A percentile compares a stretch with the other conserved stretches of the same genome.
phyloP scores from a whole-genome alignment of 2,329 filamentous ascomycete genomes.

The Arthrobotrys conoides region DNA sequence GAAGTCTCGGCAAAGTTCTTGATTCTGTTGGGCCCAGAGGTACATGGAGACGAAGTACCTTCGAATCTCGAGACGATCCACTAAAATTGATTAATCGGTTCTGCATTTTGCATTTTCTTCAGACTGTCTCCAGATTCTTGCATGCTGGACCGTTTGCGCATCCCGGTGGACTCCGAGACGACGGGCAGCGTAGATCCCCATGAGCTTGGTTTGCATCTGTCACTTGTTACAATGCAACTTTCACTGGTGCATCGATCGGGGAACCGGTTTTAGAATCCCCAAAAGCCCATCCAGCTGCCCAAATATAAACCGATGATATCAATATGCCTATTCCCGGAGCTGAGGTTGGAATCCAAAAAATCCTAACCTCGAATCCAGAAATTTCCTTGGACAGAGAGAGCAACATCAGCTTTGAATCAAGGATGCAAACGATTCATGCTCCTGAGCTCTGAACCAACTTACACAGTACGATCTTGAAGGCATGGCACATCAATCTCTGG shows the following conservation, averaged over 20 bases:
- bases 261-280: conserved; percentile 43
- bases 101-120: conserved; percentile 15
- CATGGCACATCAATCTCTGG: conserved; percentile 21
- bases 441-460: neutral
- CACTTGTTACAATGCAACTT: conserved; percentile 37
- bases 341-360: conserved; percentile 4
- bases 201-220: conserved; percentile 45
- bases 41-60: conserved; percentile 10
- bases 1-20: conserved; percentile 12
- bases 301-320: conserved; percentile 50
- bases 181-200: conserved; percentile 50
- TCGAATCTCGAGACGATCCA: conserved; percentile 16
- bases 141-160: conserved; percentile 18
- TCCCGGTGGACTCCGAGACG: conserved; percentile 58
- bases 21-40: conserved; percentile 31
- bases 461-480: too few relatives aligned
- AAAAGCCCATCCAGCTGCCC: conserved; percentile 24
- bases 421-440: conserved; percentile 44
- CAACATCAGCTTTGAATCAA: conserved; percentile 43
- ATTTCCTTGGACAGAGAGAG: conserved; percentile 13
- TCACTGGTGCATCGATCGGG: conserved; percentile 1
- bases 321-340: conserved; percentile 52
- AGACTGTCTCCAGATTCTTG: conserved; percentile 40
- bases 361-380: conserved; percentile 27
- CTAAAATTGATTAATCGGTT: conserved; percentile 6